Evolutionary conservation across 148 eudicot species (phyloP).

Genomic region (Diospyros lotus): DNA sequence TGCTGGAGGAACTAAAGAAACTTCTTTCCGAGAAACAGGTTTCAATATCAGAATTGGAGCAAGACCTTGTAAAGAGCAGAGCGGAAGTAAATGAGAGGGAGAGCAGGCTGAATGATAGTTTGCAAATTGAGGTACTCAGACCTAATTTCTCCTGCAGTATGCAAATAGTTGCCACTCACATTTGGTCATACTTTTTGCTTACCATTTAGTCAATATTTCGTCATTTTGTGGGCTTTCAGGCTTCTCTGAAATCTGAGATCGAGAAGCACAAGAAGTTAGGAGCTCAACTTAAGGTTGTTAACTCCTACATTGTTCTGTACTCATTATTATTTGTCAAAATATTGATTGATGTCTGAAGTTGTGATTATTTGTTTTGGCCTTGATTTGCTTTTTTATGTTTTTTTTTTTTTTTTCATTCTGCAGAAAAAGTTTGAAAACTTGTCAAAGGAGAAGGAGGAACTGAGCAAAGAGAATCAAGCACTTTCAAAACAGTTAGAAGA

Average conservation of each 20-base stretch:
- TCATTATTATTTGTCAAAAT: not conserved
- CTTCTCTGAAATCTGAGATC: conserved; percentile 46
- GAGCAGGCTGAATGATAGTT: conserved; percentile 25
- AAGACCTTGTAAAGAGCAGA: conserved; percentile 52
- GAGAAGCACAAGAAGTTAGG: conserved; percentile 48
- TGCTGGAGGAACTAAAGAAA: conserved; percentile 53
- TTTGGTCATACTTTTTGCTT: not conserved
- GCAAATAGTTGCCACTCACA: not conserved
- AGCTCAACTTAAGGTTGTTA: conserved; percentile 27
- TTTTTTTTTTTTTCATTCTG: not conserved
- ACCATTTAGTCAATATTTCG: not conserved
- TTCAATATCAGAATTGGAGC: conserved; percentile 52
- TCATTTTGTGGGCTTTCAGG: conserved; percentile 22
- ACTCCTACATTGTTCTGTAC: not conserved
- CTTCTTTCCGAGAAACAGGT: conserved; percentile 50
- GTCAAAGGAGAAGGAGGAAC: conserved; percentile 54
- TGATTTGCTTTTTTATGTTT: not conserved
- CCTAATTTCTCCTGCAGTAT: conserved; percentile 3
- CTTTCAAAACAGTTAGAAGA: conserved; percentile 72
- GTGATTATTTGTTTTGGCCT: not conserved
- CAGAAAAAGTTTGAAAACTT: conserved; percentile 40
- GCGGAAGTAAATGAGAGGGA: conserved; percentile 54
- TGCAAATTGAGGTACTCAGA: conserved; percentile 46
- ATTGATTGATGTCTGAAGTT: not conserved
- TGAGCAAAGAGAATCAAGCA: conserved; percentile 51